phyloP scores from a whole-genome alignment of 768 basidiomycete genomes.

The Mrakia blollopis region DNA sequence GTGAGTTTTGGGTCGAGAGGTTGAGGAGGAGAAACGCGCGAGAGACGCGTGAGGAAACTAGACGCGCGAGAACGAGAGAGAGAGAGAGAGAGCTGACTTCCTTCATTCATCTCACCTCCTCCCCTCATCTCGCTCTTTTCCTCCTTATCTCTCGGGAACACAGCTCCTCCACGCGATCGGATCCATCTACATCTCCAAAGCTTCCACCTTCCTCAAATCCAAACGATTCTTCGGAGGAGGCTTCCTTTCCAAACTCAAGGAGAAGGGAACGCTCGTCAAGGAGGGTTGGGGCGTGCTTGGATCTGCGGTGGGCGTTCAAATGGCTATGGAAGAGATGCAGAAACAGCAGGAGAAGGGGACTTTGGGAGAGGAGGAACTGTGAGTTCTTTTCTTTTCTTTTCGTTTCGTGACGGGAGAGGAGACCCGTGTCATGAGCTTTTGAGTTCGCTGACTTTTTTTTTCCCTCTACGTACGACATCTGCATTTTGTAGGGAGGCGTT shows the following conservation, averaged over 20 bases:
- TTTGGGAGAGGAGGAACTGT: slow-evolving; percentile 40
- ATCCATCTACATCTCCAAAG: slow-evolving; percentile 87
- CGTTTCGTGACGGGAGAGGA: neutral
- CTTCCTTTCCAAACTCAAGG: slow-evolving; percentile 66
- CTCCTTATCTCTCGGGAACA: neutral
- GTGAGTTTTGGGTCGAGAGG: slow-evolving; percentile 47
- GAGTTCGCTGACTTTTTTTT: too few species aligned
- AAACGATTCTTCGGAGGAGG: slow-evolving; percentile 81
- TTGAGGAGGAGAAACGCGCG: neutral
- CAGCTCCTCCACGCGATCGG: slow-evolving; percentile 86
- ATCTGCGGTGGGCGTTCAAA: slow-evolving; percentile 80
- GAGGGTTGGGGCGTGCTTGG: slow-evolving; percentile 96
- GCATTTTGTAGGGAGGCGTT: neutral
- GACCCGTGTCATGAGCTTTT: neutral
- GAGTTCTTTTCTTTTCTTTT: neutral
- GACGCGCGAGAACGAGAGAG: neutral
- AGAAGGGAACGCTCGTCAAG: slow-evolving; percentile 86
- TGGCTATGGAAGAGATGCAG: slow-evolving; percentile 87
- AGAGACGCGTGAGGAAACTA: neutral
- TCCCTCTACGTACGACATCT: too few species aligned
- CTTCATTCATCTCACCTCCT: neutral
- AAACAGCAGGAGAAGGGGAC: slow-evolving; percentile 75
- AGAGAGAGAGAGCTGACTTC: neutral
- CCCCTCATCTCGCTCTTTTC: neutral
- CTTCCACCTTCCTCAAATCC: slow-evolving; percentile 82